Conservation (phyloP, 805 yeast species). For the Candida montana region DNA sequence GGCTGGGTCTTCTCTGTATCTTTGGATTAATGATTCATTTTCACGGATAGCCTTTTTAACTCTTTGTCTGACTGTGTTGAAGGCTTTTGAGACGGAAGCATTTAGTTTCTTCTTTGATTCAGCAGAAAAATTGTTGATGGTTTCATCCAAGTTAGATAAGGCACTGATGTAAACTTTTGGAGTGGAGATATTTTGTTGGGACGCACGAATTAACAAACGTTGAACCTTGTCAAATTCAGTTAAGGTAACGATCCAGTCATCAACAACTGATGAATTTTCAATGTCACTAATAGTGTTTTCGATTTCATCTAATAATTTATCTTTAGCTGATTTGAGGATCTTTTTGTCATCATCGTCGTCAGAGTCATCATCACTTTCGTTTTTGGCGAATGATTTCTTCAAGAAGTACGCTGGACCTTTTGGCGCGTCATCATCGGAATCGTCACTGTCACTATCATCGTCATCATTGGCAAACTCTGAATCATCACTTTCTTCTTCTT, state of each 20-base stretch:
- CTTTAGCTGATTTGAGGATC: conserved; percentile 90
- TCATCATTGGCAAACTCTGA: conserved; percentile 32
- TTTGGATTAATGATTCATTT: conserved; percentile 50
- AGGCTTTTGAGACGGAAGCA: conserved; percentile 78
- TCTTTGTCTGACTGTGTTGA: conserved; percentile 84
- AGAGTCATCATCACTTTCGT: conserved; percentile 38
- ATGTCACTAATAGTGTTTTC: conserved; percentile 58
- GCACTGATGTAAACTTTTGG: conserved; percentile 70
- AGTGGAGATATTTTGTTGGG: conserved; percentile 68
- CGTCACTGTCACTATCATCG: conserved; percentile 34
- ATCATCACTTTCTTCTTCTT: conserved; percentile 24
- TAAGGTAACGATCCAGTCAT: conserved; percentile 75
- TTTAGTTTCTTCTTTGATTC: conserved; percentile 65
- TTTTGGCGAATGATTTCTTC: conserved; percentile 34
- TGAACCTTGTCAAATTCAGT: conserved; percentile 74
- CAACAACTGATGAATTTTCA: conserved; percentile 60
- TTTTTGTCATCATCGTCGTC: conserved; percentile 68
- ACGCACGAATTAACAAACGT: conserved; percentile 59
- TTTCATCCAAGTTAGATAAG: conserved; percentile 67
- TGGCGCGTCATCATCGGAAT: conserved; percentile 38
- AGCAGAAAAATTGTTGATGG: conserved; percentile 46
- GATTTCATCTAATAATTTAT: conserved; percentile 86
- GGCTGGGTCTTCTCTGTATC: conserved; percentile 66
- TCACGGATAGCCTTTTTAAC: conserved; percentile 76
- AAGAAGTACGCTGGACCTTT: conserved; percentile 41